These are phyloP conservation scores for Orbilia javanica DNA, from an alignment of 2,329 filamentous ascomycete species.

Conservation along the genomic window DNA sequence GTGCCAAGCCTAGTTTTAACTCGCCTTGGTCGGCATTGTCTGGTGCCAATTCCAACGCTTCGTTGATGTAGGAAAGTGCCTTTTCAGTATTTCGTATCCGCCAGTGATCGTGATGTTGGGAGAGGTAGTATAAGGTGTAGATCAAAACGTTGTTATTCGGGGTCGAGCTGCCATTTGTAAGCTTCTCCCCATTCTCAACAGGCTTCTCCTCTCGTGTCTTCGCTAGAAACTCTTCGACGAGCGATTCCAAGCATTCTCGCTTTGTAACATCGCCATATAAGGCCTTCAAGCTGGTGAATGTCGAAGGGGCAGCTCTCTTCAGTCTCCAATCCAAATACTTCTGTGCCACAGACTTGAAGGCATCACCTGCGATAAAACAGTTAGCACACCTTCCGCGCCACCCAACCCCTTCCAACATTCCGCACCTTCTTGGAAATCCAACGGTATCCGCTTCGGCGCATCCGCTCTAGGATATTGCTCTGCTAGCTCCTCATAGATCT, in stretches of 20 bases:
- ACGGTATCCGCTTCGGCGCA: slow-evolving; percentile 83
- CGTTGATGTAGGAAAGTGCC: slow-evolving; percentile 84
- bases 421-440: slow-evolving; percentile 85
- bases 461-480: slow-evolving; percentile 85
- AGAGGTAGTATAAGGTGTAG: slow-evolving; percentile 90
- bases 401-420: slow-evolving; percentile 54
- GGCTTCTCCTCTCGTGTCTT: slow-evolving; percentile 64
- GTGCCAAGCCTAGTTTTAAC: slow-evolving; percentile 93
- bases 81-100: slow-evolving; percentile 85
- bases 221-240: slow-evolving; percentile 83
- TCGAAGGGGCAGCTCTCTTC: slow-evolving; percentile 91
- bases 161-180: slow-evolving; percentile 70
- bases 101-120: slow-evolving; percentile 96
- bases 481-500: slow-evolving; percentile 84
- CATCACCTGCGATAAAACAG: slow-evolving; percentile 70
- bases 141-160: slow-evolving; percentile 72
- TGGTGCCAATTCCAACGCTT: slow-evolving; percentile 81
- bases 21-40: slow-evolving; percentile 76
- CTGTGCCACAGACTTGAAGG: slow-evolving; percentile 82
- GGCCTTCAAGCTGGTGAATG: slow-evolving; percentile 96
- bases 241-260: slow-evolving; percentile 78
- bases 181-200: slow-evolving; percentile 66
- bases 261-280: slow-evolving; percentile 85
- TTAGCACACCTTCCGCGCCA: slow-evolving; percentile 22
- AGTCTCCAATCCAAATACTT: slow-evolving; percentile 86